Base-by-base conservation (phyloP, 2,329 filamentous ascomycete genomes). In the Onygenales sp. region DNA sequence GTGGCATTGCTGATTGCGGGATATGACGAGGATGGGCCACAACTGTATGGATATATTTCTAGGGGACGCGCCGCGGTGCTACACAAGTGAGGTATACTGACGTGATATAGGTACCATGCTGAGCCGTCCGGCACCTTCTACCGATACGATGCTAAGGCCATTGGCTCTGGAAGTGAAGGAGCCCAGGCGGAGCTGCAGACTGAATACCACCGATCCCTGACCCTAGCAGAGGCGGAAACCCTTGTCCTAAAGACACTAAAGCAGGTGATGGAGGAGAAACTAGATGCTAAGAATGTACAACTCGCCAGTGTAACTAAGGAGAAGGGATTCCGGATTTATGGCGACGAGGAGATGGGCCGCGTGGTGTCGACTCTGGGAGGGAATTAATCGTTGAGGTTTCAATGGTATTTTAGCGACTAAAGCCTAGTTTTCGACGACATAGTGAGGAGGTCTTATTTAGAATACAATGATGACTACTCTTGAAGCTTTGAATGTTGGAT, bases 181-280 rank as follows among this genome's bases (percentile, higher is more conserved):
- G 93, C 93, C 47, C 93, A 98, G 74, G 93, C 93, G 39, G 93
- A 98, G 76, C 77, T 98, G 66, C 93, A 98, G 75, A 96, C 95
- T 67, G 92, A 97, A 76, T 98, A 96, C 68, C 93, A 98, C 78
- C 95, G 94, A 82, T 97, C 92, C 54, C 80, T 98, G 58, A 95
- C 91, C 42, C 85, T 98, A 58, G 77, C 81, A 54, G 93, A 98
- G 68, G 93, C 93, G 54, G 93, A 98, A 77, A 93, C 91, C 3
- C 77, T 98, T 60, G 91, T 95, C 50, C 78, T 98, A 66, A 97
- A 97, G 83, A 98, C 93, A 39, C 74, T 98, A 70, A 98, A 97
- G 81, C 93, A 98, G 76, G 93, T 98, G 62, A 98, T 98, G 93
- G 93, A 98, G 76, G 93, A 98, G 83, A 98, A 98, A 78, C 80